phyloP scores from a whole-genome alignment of 129 eudicot species.

The carrot (Daucus carota) region DH1_v3.0 NC_030389.2:6992001-6992500 shows the following conservation, averaged over 20 bases:
- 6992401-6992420: neutral
- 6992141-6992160: neutral
- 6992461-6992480: neutral
- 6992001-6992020: slow-evolving; percentile 64
- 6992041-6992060: slow-evolving; percentile 95
- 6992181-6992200: neutral
- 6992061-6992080: slow-evolving; percentile 91
- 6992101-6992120: slow-evolving; percentile 88
- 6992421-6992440: neutral
- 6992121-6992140: slow-evolving; percentile 22
- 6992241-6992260: neutral
- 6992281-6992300: neutral
- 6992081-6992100: slow-evolving; percentile 95
- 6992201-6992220: neutral
- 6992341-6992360: neutral
- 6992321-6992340: neutral
- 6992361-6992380: neutral
- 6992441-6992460: neutral
- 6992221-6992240: neutral
- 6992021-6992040: slow-evolving; percentile 55
- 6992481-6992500: neutral
- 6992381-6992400: neutral
- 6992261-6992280: neutral
- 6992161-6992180: neutral
- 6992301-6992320: neutral